phyloP scores from a whole-genome alignment of 2,329 filamentous ascomycete species.

The Dactylonectria macrodidyma region DNA sequence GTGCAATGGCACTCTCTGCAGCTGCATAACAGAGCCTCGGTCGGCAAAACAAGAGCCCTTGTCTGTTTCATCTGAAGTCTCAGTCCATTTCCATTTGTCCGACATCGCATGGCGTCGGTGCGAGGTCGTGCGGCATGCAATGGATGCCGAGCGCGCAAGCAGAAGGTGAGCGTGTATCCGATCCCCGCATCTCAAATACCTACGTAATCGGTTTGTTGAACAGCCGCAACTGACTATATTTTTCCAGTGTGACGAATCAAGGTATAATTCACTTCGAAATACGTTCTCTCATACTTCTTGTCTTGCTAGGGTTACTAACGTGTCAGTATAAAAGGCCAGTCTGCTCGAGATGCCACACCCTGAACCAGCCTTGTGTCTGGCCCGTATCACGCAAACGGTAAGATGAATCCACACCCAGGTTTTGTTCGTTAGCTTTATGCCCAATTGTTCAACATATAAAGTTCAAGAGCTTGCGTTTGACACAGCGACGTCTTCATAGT shows the following conservation, averaged over 20 bases:
- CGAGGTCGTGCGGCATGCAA: conserved; percentile 40
- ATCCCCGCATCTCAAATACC: background rate
- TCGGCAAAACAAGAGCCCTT: background rate
- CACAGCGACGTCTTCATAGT: conserved; percentile 41
- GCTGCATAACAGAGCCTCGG: background rate
- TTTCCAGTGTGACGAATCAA: conserved; percentile 21
- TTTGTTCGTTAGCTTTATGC: background rate
- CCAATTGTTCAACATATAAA: no score
- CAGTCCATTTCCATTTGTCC: background rate
- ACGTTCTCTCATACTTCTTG: background rate
- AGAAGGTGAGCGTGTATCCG: conserved; percentile 32
- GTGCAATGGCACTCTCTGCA: background rate
- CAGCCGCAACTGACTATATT: background rate
- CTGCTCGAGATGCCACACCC: conserved; percentile 30
- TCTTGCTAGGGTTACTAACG: background rate
- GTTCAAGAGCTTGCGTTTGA: background rate
- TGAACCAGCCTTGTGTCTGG: conserved; percentile 33
- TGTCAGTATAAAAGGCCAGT: conserved; percentile 17
- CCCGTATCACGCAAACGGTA: conserved; percentile 37
- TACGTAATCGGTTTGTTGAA: background rate
- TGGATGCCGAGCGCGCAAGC: conserved; percentile 40
- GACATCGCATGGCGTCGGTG: background rate
- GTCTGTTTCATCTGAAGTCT: background rate
- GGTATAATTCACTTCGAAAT: background rate
- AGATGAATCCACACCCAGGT: background rate